A percentile compares a stretch with the other conserved stretches of the same genome.
phyloP scores from a whole-genome alignment of 1,284 basidiomycete genomes.

The Heterobasidion occidentale region DNA sequence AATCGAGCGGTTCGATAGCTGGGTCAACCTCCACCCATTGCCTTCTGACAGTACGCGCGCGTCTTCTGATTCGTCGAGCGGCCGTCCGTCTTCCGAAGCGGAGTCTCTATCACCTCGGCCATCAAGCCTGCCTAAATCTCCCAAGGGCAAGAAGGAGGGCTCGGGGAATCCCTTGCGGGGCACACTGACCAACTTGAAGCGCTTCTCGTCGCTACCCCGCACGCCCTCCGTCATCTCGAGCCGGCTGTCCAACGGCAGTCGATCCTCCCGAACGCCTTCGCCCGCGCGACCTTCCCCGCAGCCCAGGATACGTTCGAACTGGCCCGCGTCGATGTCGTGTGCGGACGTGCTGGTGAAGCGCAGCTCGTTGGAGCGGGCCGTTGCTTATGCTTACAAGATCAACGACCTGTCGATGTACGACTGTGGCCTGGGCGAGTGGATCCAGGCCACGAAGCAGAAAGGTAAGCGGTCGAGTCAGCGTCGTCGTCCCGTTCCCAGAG shows the following conservation, averaged over 20 bases:
- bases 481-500: neutral
- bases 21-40: conserved; percentile 15
- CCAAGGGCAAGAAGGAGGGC: conserved; percentile 5
- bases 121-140: neutral
- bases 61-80: conserved; percentile 2
- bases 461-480: conserved; percentile 30
- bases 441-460: conserved; percentile 44
- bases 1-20: conserved; percentile 20
- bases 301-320: conserved; percentile 36
- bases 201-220: conserved; percentile 52
- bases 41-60: neutral
- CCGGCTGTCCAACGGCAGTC: conserved; percentile 7
- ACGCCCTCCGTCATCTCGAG: conserved; percentile 37
- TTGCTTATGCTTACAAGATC: conserved; percentile 76
- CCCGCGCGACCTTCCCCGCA: conserved; percentile 21
- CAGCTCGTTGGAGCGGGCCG: conserved; percentile 65
- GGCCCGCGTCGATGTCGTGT: conserved; percentile 72
- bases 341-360: conserved; percentile 57
- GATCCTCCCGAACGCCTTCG: conserved; percentile 33
- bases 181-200: conserved; percentile 34
- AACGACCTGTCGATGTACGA: conserved; percentile 76
- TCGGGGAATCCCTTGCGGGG: conserved; percentile 13
- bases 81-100: conserved; percentile 4
- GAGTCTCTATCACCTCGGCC: neutral
- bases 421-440: conserved; percentile 76